Evolutionary conservation across 2,329 filamentous ascomycete genomes (phyloP).

Genomic region (Aphanoascus verrucosus): DNA sequence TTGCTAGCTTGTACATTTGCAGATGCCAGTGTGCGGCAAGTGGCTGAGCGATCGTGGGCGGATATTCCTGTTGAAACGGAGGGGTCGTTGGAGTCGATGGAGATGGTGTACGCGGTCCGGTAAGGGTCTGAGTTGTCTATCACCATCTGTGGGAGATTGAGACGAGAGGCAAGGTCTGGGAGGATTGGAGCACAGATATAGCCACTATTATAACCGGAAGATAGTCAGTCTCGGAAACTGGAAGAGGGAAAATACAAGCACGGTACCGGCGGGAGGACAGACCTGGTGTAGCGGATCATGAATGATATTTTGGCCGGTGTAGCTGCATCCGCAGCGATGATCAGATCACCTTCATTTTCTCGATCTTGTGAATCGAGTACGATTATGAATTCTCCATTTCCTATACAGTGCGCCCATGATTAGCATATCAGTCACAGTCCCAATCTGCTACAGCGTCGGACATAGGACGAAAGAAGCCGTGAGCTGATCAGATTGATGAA

Average conservation of each 20-base stretch:
- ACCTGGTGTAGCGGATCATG: conserved; percentile 76
- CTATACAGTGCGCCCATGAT: conserved; percentile 31
- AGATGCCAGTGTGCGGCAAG: conserved; percentile 67
- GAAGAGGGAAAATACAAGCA: neutral
- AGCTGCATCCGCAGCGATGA: conserved; percentile 77
- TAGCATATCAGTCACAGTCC: conserved; percentile 18
- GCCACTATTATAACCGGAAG: conserved; percentile 45
- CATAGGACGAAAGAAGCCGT: neutral
- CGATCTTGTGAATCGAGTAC: conserved; percentile 85
- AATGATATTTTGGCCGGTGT: conserved; percentile 91
- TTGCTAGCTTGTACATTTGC: conserved; percentile 45
- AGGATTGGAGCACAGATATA: conserved; percentile 81
- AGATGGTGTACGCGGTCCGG: conserved; percentile 84
- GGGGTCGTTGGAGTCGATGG: conserved; percentile 65
- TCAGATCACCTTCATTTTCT: conserved; percentile 97
- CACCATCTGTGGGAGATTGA: conserved; percentile 87
- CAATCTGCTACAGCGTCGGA: neutral
- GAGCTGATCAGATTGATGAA: neutral
- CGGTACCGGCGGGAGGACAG: conserved; percentile 12
- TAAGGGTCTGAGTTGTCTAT: conserved; percentile 67
- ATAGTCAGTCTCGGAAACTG: neutral
- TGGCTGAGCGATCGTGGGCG: conserved; percentile 74
- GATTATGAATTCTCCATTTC: conserved; percentile 81
- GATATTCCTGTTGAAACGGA: conserved; percentile 80
- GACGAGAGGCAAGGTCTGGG: conserved; percentile 54